Evolutionary conservation across 768 basidiomycete species (phyloP), one percentile per base, ranked within the genome.

Genomic region (Boletellus sp.): DNA sequence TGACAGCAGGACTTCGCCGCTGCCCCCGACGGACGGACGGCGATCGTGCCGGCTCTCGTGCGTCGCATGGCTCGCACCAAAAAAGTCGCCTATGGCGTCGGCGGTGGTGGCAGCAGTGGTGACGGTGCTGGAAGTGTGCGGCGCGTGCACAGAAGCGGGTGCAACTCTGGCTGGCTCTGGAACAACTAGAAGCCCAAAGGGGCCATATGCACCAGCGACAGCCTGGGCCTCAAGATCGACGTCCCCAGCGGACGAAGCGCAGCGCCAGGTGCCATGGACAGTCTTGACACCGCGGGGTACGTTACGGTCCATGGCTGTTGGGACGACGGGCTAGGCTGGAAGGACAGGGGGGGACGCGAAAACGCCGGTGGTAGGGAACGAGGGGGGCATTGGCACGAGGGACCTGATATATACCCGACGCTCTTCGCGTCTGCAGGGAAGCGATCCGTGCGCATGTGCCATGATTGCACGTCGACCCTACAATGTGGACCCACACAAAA

Each of bases 1-100:
- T 1, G 72, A 69, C 17, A 63, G 70, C 45, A 51, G 48, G 11
- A 40, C 6, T 13, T 50, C 52, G n/a, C 57, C 52, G 4, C 28
- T 11, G 9, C 28, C 11, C 28, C 17, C 36, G 17, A 5, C 8
- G 17, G n/a, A 37, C 36, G 16, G 17, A 37, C 36, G 16, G 17
- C 3, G 19, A 51, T 72, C 70, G 52, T 71, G 70, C 10, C 61
- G 61, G 54, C 65, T 68, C 48, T 65, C 69, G 26, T 42, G 64
- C 5, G 66, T 55, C 47, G 58, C 57, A 7, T 42, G 64, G 4
- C 65, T 55, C 47, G 58, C 57, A 7, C 70, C 67, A 47, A 68
- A 67, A 55, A 69, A 62, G 40, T 59, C 61, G 42, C 68, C 56
- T 47, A 65, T 48, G 19, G 55, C 51, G 37, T 57, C 42, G 12